Base-by-base conservation (phyloP, 441 rosid genomes). In the Pelargonium citronellum region DNA sequence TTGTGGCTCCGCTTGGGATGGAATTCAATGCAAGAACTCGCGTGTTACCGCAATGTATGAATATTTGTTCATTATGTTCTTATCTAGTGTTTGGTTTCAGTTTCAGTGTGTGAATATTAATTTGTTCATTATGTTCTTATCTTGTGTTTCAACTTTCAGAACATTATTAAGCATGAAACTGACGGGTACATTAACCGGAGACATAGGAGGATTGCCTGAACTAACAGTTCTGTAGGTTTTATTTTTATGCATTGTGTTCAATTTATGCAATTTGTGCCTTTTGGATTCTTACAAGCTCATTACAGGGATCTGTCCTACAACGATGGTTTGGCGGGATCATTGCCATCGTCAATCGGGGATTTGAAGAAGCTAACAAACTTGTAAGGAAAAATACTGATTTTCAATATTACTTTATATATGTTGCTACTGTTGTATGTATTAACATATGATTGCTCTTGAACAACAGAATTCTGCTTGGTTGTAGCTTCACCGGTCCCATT, bases 251-350 rank as follows among this genome's bases (percentile, higher is more conserved):
- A 17, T 53, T 15, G 41, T 2, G 39, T 15, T 43, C 4, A 9
- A 0, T 37, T 5, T 37, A 0, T 37, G 41, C 41, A 37, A 37
- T 4, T 37, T 37, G 41, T 5, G 41, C 41, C 7, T 37, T 37
- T 37, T 37, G 8, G 41, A 37, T 37, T 37, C 41, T 37, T 37
- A 37, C 41, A 37, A 37, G 7, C 66, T 27, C 53, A 27, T 9
- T 82, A 2, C 65, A 92, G 99, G 89, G 99, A 89, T 83, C 81
- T 95, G 69, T 89, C 98, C 1, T 80, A 71, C 79, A 95, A 91
- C 83, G 43, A 75, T 65, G 81, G 69, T 20, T 76, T 95, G 60
- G 49, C 24, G 1, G 98, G 98, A 78, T 12, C 90, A 67, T 80
- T 95, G 77, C 93, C 99, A 68, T 0, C 60, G 30, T 30, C 80